Conservation (phyloP, 2,329 filamentous ascomycete species). For the Blastomyces gilchristii region DNA sequence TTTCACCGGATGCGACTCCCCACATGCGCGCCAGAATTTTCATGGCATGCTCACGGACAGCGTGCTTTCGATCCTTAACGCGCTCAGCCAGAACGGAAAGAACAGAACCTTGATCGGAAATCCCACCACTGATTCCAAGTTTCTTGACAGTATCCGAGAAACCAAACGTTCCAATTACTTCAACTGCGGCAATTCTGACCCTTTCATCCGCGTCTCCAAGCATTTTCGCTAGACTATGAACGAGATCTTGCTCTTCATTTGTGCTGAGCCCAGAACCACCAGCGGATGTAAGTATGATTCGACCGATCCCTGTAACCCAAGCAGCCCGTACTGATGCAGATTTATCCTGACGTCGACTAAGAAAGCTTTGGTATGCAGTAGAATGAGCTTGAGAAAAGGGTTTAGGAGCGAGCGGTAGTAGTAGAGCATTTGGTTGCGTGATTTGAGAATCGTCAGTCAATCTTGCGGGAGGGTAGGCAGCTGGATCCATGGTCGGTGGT, state of each 20-base stretch:
- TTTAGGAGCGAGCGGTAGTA: slow-evolving; percentile 74
- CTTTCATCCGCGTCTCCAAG: slow-evolving; percentile 82
- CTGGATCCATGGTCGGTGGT: slow-evolving; percentile 61
- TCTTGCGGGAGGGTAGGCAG: slow-evolving; percentile 62
- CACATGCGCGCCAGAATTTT: slow-evolving; percentile 74
- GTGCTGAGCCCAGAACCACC: slow-evolving; percentile 79
- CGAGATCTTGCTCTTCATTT: slow-evolving; percentile 66
- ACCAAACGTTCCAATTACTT: slow-evolving; percentile 68
- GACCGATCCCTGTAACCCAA: slow-evolving; percentile 74
- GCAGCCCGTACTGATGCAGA: slow-evolving; percentile 68
- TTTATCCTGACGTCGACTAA: slow-evolving; percentile 80
- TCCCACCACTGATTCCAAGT: slow-evolving; percentile 63
- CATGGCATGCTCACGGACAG: slow-evolving; percentile 79
- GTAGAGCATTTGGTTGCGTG: slow-evolving; percentile 54
- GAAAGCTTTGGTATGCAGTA: slow-evolving; percentile 69
- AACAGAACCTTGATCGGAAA: slow-evolving; percentile 66
- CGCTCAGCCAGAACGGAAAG: slow-evolving; percentile 75
- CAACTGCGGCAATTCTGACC: slow-evolving; percentile 80
- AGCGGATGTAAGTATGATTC: slow-evolving; percentile 82
- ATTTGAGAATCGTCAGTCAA: slow-evolving; percentile 39
- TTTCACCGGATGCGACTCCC: slow-evolving; percentile 84
- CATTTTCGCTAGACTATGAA: slow-evolving; percentile 66
- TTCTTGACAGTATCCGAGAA: slow-evolving; percentile 74
- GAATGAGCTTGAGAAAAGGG: slow-evolving; percentile 79
- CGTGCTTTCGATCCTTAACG: slow-evolving; percentile 72